phyloP scores from a whole-genome alignment of 2,329 filamentous ascomycete genomes.

The Ascochyta rabiei region DNA sequence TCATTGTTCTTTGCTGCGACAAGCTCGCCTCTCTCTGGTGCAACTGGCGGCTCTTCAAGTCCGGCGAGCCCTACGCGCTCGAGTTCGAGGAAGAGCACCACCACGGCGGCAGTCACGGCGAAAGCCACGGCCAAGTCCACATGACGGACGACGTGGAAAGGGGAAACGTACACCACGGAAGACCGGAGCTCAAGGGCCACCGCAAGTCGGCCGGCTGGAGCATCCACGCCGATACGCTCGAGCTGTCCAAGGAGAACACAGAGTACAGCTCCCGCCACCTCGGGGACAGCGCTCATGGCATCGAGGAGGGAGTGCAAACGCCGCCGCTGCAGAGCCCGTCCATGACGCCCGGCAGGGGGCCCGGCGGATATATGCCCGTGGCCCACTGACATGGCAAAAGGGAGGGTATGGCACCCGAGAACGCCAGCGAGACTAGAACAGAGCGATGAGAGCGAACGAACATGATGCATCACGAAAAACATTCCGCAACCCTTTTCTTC shows the following conservation, averaged over 20 bases:
- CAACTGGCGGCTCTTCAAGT: constrained; percentile 39
- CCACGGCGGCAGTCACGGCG: constrained; percentile 22
- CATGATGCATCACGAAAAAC: no score
- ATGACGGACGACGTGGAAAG: constrained; percentile 9
- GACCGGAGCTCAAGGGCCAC: constrained; percentile 20
- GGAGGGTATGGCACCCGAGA: no score
- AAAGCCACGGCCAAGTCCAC: constrained; percentile 21
- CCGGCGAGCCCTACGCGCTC: constrained; percentile 38
- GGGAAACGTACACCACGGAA: constrained; percentile 3
- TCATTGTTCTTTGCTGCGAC: constrained; percentile 39
- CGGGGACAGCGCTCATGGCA: background rate
- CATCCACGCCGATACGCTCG: constrained; percentile 21
- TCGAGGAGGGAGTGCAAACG: background rate
- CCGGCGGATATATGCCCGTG: constrained; percentile 3
- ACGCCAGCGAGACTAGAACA: no score
- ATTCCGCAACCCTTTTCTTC: no score
- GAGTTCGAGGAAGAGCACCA: constrained; percentile 39
- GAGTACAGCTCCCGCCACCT: constrained; percentile 3
- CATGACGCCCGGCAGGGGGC: background rate
- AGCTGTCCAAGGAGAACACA: background rate
- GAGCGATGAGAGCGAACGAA: no score
- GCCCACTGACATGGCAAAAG: background rate
- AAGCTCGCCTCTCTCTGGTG: constrained; percentile 38
- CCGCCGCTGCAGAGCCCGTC: background rate
- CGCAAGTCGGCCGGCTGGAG: constrained; percentile 33